These are phyloP conservation scores for Eragrostis tef DNA, from an alignment of 202 grass and related monocot species.

Conservation along the genomic window DNA sequence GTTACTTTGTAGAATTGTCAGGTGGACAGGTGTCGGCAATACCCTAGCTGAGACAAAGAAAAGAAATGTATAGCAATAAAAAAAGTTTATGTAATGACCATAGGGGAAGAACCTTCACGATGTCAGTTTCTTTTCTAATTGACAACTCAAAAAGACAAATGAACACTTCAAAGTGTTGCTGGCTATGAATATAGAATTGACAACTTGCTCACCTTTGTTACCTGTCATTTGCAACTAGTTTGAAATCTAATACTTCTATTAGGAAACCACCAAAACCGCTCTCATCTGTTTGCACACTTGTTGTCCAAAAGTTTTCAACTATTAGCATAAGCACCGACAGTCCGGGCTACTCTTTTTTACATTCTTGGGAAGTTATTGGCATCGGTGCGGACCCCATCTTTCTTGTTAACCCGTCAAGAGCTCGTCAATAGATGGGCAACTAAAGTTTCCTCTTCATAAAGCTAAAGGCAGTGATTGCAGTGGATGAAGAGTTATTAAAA, in stretches of 20 bases:
- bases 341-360: slow-evolving; percentile 1
- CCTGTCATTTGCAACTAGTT: slow-evolving; percentile 41
- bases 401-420: slow-evolving; percentile 28
- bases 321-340: slow-evolving; percentile 32
- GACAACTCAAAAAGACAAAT: slow-evolving; percentile 36
- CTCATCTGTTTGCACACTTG: slow-evolving; percentile 30
- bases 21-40: slow-evolving; percentile 31
- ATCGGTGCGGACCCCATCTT: slow-evolving; percentile 12
- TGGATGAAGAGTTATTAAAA: slow-evolving; percentile 20
- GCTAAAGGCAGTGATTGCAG: slow-evolving; percentile 11
- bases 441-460: slow-evolving; percentile 27
- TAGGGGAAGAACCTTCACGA: slow-evolving; percentile 13
- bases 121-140: slow-evolving; percentile 19
- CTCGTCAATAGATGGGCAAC: not conserved
- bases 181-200: slow-evolving; percentile 11
- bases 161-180: slow-evolving; percentile 8
- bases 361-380: not conserved
- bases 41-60: slow-evolving; percentile 4
- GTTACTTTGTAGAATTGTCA: not conserved
- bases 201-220: slow-evolving; percentile 44
- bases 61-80: slow-evolving; percentile 1
- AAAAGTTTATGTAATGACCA: slow-evolving; percentile 5
- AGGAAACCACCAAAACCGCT: not conserved
- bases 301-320: not conserved
- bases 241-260: slow-evolving; percentile 38